Percentiles rank a stretch among this genome's conserved stretches.
These are phyloP conservation scores for Arthromyces matolae DNA, from an alignment of 768 basidiomycete genomes.

Conservation along the genomic window DNA sequence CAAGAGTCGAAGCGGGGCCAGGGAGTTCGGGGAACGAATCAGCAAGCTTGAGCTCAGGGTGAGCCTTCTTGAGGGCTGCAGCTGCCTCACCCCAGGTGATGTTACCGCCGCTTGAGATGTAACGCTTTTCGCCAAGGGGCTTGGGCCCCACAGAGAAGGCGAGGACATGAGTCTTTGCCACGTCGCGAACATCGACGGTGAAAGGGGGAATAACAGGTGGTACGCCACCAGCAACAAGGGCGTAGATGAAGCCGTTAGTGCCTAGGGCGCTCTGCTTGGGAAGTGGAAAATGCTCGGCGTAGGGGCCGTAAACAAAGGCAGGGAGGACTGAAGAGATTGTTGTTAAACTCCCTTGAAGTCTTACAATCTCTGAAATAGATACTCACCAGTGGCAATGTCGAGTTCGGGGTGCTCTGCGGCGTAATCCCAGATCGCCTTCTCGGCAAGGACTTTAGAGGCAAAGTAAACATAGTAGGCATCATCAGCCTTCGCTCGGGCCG, in stretches of 20 bases:
- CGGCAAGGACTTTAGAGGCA: conserved; percentile 38
- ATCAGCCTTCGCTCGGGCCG: conserved; percentile 25
- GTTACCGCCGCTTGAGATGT: conserved; percentile 25
- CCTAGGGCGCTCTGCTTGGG: conserved; percentile 24
- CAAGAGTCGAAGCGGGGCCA: conserved; percentile 22
- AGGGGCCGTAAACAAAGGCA: conserved; percentile 36
- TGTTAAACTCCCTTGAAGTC: no score
- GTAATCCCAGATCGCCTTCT: conserved; percentile 40
- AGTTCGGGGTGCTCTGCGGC: conserved; percentile 35
- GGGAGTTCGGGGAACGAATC: conserved; percentile 18
- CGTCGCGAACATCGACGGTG: conserved; percentile 34
- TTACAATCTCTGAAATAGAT: not conserved
- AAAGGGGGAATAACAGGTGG: conserved; percentile 24
- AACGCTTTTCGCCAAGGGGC: conserved; percentile 24
- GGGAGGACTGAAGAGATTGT: conserved; percentile 28
- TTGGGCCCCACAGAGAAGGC: conserved; percentile 25
- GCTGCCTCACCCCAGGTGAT: conserved; percentile 29
- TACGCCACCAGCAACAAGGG: conserved; percentile 24
- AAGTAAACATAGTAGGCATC: conserved; percentile 35
- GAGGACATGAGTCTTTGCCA: conserved; percentile 31
- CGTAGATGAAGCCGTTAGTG: conserved; percentile 27
- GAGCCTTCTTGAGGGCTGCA: conserved; percentile 21
- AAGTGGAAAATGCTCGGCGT: conserved; percentile 27
- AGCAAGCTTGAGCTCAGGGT: conserved; percentile 19
- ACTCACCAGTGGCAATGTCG: conserved; percentile 36